These are phyloP conservation scores for Isoetes taiwanensis DNA, from an alignment of 75 land plant genomes.

Conservation along the genomic window DNA sequence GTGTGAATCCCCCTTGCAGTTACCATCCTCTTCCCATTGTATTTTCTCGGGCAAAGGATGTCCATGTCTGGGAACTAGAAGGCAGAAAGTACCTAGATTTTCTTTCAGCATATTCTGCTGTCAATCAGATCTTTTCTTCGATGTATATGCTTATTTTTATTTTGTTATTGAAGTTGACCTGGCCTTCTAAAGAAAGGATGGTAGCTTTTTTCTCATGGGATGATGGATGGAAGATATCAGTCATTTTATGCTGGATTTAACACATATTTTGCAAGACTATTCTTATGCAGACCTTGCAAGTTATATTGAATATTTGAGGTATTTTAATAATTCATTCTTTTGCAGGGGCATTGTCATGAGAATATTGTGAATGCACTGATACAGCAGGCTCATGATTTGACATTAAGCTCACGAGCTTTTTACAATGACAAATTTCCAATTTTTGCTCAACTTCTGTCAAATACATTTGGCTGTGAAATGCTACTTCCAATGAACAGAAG, in stretches of 20 bases:
- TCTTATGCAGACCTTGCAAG: no score
- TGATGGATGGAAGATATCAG: no score
- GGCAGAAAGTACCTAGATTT: slow-evolving; percentile 92
- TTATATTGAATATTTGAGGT: no score
- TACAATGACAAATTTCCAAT: slow-evolving; percentile 86
- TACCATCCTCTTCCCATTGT: slow-evolving; percentile 95
- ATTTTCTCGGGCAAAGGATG: slow-evolving; percentile 81
- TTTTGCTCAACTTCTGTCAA: slow-evolving; percentile 61
- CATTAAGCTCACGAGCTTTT: slow-evolving; percentile 95
- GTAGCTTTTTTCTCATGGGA: no score
- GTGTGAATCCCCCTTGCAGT: no score
- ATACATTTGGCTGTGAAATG: slow-evolving; percentile 92
- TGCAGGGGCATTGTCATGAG: slow-evolving; percentile 93
- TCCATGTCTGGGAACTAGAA: slow-evolving; percentile 90
- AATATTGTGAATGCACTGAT: slow-evolving; percentile 71
- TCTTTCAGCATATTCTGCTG: slow-evolving; percentile 96
- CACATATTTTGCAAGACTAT: no score
- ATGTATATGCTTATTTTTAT: no score
- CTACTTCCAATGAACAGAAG: slow-evolving; percentile 99
- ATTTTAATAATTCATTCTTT: no score
- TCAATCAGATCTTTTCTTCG: no score
- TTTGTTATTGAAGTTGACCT: no score
- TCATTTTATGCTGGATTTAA: no score
- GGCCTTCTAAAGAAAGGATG: no score
- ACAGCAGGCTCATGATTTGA: slow-evolving; percentile 69